A percentile compares a stretch with the other conserved stretches of the same genome.
Evolutionary conservation across 306 rosid species (phyloP).

Genomic region (Gastrolobium villosum): DNA sequence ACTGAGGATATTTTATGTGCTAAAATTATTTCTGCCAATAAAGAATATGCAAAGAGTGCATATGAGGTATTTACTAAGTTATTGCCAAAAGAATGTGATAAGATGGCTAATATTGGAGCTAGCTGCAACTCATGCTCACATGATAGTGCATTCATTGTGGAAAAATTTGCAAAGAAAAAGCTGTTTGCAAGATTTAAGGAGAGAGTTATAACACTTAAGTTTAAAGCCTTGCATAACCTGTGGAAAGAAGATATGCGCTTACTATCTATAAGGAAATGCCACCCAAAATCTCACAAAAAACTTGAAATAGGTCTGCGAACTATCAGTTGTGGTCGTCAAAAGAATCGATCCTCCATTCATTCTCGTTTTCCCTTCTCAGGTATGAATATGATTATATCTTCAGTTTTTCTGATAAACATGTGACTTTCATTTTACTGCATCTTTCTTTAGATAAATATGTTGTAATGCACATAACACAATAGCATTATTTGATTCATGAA

Average conservation of each 20-base stretch:
- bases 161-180: conserved; percentile 64
- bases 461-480: not conserved
- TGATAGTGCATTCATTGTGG: conserved; percentile 46
- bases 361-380: conserved; percentile 75
- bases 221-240: conserved; percentile 67
- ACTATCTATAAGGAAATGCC: conserved; percentile 62
- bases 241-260: conserved; percentile 82
- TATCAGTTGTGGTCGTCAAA: conserved; percentile 58
- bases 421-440: conserved; percentile 18
- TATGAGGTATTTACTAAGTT: conserved; percentile 56
- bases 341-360: conserved; percentile 75
- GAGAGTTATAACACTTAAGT: conserved; percentile 71
- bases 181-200: conserved; percentile 70
- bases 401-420: not conserved
- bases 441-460: not conserved
- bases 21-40: conserved; percentile 64
- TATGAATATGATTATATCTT: conserved; percentile 40
- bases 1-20: conserved; percentile 49
- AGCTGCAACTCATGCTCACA: conserved; percentile 40
- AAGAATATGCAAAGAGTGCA: conserved; percentile 59
- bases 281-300: conserved; percentile 71
- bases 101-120: conserved; percentile 45
- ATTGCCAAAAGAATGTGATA: conserved; percentile 50
- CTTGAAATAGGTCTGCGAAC: conserved; percentile 63
- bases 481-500: not conserved